Evolutionary conservation across 768 basidiomycete species (phyloP).

Genomic region (Macrolepiota dolichaula): DNA sequence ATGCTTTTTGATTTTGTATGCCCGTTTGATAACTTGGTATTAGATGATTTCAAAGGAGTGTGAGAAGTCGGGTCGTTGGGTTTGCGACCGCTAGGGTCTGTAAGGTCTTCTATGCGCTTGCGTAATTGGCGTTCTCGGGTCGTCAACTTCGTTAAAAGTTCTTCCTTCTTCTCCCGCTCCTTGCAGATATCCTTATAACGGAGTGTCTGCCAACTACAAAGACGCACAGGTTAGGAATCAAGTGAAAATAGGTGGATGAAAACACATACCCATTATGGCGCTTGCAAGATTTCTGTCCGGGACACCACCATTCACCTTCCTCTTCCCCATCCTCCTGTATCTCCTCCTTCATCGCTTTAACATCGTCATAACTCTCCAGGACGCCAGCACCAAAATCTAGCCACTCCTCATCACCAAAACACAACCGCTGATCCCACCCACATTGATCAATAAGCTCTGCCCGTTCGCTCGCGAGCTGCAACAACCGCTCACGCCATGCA

Average conservation of each 20-base stretch:
- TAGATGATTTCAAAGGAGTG: constrained; percentile 33
- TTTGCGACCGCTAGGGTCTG: constrained; percentile 43
- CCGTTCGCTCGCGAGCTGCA: constrained; percentile 64
- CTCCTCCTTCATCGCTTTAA: constrained; percentile 30
- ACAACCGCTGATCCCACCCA: constrained; percentile 87
- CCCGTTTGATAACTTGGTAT: constrained; percentile 44
- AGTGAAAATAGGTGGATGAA: neutral
- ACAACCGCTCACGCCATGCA: constrained; percentile 64
- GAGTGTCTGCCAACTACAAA: constrained; percentile 71
- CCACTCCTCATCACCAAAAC: constrained; percentile 81
- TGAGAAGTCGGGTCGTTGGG: constrained; percentile 28
- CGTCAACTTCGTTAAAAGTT: constrained; percentile 61
- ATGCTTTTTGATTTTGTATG: constrained; percentile 34
- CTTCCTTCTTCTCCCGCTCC: constrained; percentile 75
- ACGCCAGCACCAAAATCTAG: constrained; percentile 63
- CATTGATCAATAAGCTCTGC: constrained; percentile 67
- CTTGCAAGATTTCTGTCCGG: constrained; percentile 69
- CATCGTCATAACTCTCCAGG: constrained; percentile 65
- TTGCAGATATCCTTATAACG: constrained; percentile 68
- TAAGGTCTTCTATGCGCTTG: constrained; percentile 70
- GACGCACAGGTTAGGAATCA: constrained; percentile 10
- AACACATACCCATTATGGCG: constrained; percentile 68
- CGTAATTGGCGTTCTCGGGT: constrained; percentile 77
- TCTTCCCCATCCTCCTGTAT: constrained; percentile 33
- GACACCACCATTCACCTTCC: constrained; percentile 76